Conservation (phyloP, 805 yeast genomes). For the Millerozyma miso region DNA sequence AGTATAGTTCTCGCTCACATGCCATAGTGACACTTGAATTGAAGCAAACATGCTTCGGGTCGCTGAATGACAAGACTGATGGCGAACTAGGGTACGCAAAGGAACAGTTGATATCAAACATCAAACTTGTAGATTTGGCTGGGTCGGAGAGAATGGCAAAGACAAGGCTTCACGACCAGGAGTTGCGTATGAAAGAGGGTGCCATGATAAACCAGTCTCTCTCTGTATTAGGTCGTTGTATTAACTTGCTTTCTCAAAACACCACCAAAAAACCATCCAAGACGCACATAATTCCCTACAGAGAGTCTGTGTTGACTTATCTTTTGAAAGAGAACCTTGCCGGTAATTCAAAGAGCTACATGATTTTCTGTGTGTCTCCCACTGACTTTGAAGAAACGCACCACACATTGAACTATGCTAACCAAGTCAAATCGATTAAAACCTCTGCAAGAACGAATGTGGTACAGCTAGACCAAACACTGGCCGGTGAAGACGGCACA, state of each 20-base stretch:
- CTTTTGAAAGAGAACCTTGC: conserved; percentile 70
- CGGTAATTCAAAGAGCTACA: conserved; percentile 82
- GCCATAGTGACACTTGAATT: conserved; percentile 67
- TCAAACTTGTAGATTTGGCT: conserved; percentile 75
- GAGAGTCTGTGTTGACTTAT: conserved; percentile 77
- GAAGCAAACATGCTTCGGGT: conserved; percentile 47
- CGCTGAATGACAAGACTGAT: conserved; percentile 13
- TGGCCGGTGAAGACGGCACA: background rate
- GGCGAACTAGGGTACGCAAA: conserved; percentile 32
- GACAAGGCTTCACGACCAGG: conserved; percentile 55
- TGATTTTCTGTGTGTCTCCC: conserved; percentile 86
- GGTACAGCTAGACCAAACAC: conserved; percentile 21
- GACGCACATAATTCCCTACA: conserved; percentile 52
- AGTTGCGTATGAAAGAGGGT: conserved; percentile 65
- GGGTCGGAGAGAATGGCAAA: conserved; percentile 72
- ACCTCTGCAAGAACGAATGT: conserved; percentile 52
- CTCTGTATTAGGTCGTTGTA: conserved; percentile 72
- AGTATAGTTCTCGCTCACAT: conserved; percentile 72
- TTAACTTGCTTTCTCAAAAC: conserved; percentile 45
- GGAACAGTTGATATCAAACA: conserved; percentile 51
- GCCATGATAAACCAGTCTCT: conserved; percentile 72
- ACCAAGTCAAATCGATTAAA: conserved; percentile 64
- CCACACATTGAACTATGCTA: conserved; percentile 75
- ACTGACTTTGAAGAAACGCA: conserved; percentile 72
- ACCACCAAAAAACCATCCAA: conserved; percentile 13